Evolutionary conservation across 768 basidiomycete genomes (phyloP), one percentile per base, ranked within the genome.

Genomic region (Lyophyllum shimeji): DNA sequence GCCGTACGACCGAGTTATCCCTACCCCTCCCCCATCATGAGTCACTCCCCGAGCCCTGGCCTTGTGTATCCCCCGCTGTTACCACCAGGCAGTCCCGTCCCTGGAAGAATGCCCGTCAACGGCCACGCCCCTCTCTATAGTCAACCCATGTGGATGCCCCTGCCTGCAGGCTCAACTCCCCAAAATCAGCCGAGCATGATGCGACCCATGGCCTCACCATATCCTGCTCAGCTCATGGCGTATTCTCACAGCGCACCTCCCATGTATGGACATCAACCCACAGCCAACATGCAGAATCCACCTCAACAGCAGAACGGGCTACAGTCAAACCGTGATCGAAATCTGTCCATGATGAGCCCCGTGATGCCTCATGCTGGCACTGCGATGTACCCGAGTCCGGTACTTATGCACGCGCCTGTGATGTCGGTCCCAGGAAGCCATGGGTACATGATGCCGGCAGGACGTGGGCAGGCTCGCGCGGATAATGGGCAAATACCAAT

Each of bases 1-100:
- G 74, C 70, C 51, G 74, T 85, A 64, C 83, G 87, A 13, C 77
- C 82, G 12, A 68, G 76, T 42, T 91, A 87, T 72, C 68, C 78
- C 20, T 89, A 90, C 66, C 74, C 81, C 21, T 84, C 89, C 13
- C 84, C 88, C 2, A 84, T 90, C 78, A 77, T 89, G 72, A 84
- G 81, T 60, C 86, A 86, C 64, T 84, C 89, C 15, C 88, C 89
- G 3, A 82, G 76, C 55, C 86, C 87, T 33, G 73, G 76, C n/a
- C 66, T 88, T 52, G 76, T 89, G 74, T 92, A 90, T 69, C 73
- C 82, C 25, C 80, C 77, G 59, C 74, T 80, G 18, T 79, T 85
- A 64, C 69, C 79, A 64, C 69, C 79, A 9, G 74, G 83, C 2
- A 91, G 85, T 58, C 86, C 87, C 50, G 80, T 87, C 17, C 84